Base-by-base conservation (phyloP, 1,284 basidiomycete genomes). In the Ustilago sp. region DNA sequence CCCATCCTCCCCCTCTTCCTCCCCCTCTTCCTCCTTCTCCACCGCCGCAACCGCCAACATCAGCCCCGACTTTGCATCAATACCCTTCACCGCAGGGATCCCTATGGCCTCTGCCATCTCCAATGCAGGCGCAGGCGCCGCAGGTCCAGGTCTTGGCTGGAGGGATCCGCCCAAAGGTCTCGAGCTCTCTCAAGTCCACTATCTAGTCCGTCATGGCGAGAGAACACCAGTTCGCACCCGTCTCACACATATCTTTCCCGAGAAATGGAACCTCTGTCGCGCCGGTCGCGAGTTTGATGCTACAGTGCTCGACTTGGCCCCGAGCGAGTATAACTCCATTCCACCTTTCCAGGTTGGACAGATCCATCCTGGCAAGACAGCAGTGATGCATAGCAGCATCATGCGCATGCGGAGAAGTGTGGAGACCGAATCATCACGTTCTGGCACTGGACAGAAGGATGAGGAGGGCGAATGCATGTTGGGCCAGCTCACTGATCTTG, bases 401-500 rank as follows among this genome's bases (percentile, higher is more conserved):
- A 68, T 62, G 60, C 63, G 58, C 55, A 75, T 79, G 61, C 68
- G 76, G 35, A 66, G 76, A 45, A 67, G 74, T 51, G 70, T 82
- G 63, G 82, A 79, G 62, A 67, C 73, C 43, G 70, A 77, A 31
- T 56, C 53, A 4, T 54, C 56, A 15, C 62, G 62, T n/a, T 52
- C 68, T 36, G 63, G 67, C 3, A 54, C n/a, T 4, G 69, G 74
- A 4, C 53, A 61, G 17, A 41, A 55, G 11, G 75, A 77, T 32
- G 65, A 70, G 32, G 59, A 70, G n/a, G 83, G 83, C 41, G 80
- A 83, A 54, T 85, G 83, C 83, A 86, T 93, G 64, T 87, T 93
- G 15, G 93, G 93, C 35, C 92, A 93, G 83, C 86, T 94, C 73
- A 93, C 93, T 9, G 93, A 94, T 80, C 76, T 92, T 6, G 93